Conservation (phyloP, 2,329 filamentous ascomycete genomes). For the Grosmannia huntii region DNA sequence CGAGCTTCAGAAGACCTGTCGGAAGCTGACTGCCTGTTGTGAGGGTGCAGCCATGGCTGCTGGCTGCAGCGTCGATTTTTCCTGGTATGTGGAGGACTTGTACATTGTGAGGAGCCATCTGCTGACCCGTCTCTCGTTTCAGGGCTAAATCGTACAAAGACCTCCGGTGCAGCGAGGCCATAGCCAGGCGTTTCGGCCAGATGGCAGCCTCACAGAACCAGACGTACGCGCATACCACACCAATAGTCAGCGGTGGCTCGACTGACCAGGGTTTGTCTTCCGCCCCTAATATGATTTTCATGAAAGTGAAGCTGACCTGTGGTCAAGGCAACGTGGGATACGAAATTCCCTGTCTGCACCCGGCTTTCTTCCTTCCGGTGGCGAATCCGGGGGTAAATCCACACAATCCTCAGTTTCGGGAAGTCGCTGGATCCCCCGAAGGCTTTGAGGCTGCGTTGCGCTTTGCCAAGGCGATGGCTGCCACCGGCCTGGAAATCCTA, state of each 20-base stretch:
- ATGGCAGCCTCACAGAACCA: neutral
- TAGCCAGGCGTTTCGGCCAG: neutral
- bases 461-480: neutral
- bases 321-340: neutral
- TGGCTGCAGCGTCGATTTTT: constrained; percentile 18
- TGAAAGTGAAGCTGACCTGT: too few relatives aligned
- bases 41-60: constrained; percentile 23
- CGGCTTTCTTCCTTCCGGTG: neutral
- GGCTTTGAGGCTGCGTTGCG: neutral
- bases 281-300: too few relatives aligned
- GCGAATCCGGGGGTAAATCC: neutral
- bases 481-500: neutral
- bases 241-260: neutral
- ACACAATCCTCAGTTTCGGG: neutral
- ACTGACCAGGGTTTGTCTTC: too few relatives aligned
- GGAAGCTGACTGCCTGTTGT: constrained; percentile 20
- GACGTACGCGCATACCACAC: neutral
- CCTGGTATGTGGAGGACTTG: constrained; percentile 12
- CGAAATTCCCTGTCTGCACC: neutral
- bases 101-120: neutral
- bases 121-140: constrained; percentile 14
- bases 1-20: constrained; percentile 19
- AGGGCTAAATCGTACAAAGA: neutral
- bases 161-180: neutral
- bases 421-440: neutral